Conservation (phyloP, 2,329 filamentous ascomycete genomes). For the Botrytis sinoallii region DNA sequence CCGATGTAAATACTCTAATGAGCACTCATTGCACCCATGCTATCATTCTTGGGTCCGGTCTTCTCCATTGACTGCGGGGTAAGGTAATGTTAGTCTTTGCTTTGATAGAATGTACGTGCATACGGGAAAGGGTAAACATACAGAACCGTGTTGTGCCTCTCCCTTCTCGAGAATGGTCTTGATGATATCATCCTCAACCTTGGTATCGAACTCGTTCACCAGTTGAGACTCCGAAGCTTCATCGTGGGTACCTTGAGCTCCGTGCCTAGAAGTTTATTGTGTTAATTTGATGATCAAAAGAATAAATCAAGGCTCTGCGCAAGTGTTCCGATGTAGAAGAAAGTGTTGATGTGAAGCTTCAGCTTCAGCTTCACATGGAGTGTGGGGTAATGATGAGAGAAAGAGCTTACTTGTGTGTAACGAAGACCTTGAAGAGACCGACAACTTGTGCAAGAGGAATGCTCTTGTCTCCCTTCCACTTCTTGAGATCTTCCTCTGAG, state of each 20-base stretch:
- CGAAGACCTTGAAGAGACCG: slow-evolving; percentile 83
- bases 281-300: slow-evolving; percentile 2
- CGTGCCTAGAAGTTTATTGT: slow-evolving; percentile 58
- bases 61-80: slow-evolving; percentile 36
- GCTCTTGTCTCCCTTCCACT: slow-evolving; percentile 79
- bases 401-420: slow-evolving; percentile 76
- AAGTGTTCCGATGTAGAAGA: background rate
- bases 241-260: slow-evolving; percentile 76
- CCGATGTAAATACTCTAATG: slow-evolving; percentile 29
- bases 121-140: slow-evolving; percentile 39
- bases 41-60: slow-evolving; percentile 38
- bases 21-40: slow-evolving; percentile 30
- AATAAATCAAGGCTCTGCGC: background rate
- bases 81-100: slow-evolving; percentile 21
- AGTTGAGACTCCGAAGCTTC: slow-evolving; percentile 70
- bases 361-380: background rate
- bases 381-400: background rate
- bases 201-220: slow-evolving; percentile 83
- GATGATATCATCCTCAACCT: slow-evolving; percentile 75
- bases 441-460: slow-evolving; percentile 82
- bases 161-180: slow-evolving; percentile 78
- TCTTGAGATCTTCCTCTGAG: slow-evolving; percentile 60
- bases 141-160: slow-evolving; percentile 58
- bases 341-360: background rate
- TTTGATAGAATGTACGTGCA: background rate